phyloP scores from a whole-genome alignment of 805 yeast genomes.

The Lipomyces kockii region DNA sequence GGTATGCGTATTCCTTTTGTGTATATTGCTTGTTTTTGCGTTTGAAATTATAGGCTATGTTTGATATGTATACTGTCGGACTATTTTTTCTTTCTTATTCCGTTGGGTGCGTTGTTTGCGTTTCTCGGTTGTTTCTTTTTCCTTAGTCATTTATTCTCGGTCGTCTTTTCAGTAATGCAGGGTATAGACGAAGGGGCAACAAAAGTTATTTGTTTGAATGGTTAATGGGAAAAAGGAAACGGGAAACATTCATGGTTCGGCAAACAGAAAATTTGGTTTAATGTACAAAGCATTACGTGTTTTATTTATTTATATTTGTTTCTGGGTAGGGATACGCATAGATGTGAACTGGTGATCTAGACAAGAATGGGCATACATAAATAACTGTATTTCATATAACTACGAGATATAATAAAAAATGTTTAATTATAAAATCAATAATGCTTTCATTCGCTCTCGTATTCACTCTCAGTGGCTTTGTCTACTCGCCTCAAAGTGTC shows the following conservation, averaged over 20 bases:
- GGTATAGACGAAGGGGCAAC: conserved; percentile 13
- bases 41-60: neutral
- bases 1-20: conserved; percentile 9
- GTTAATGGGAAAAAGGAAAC: conserved; percentile 28
- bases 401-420: neutral
- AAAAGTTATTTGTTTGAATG: conserved; percentile 25
- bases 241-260: conserved; percentile 25
- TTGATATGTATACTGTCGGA: neutral
- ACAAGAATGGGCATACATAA: conserved; percentile 5
- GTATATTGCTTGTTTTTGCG: conserved; percentile 1
- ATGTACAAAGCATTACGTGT: neutral
- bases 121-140: conserved; percentile 14
- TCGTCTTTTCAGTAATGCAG: conserved; percentile 2
- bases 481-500: conserved; percentile 15
- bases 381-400: neutral
- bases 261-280: conserved; percentile 16
- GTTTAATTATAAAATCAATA: neutral
- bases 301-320: conserved; percentile 17
- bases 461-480: conserved; percentile 14
- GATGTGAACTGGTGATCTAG: conserved; percentile 9
- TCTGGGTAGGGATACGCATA: conserved; percentile 26
- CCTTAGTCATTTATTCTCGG: conserved; percentile 16
- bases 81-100: conserved; percentile 6
- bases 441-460: conserved; percentile 17
- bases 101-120: conserved; percentile 13